These are phyloP conservation scores for Talaromyces borbonicus DNA, from an alignment of 495 filamentous ascomycete species.

Conservation along the genomic window DNA sequence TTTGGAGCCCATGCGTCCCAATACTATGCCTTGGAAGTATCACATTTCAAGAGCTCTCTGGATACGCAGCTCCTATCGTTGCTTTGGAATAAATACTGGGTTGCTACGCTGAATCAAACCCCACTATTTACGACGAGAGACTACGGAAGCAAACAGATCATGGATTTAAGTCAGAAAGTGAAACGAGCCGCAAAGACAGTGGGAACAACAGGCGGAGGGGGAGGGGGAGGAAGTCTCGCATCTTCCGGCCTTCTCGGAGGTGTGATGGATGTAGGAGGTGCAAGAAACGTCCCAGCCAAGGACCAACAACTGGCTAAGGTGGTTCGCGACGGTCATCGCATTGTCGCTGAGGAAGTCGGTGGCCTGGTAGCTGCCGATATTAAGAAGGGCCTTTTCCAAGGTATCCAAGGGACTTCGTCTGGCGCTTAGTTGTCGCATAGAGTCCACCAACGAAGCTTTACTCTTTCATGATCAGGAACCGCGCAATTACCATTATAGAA, in stretches of 20 bases:
- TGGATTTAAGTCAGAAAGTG: constrained; percentile 76
- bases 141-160: constrained; percentile 85
- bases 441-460: no score
- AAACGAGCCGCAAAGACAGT: constrained; percentile 46
- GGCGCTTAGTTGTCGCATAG: constrained; percentile 1
- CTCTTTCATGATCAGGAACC: no score
- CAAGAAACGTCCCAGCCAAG: constrained; percentile 24
- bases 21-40: constrained; percentile 87
- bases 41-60: constrained; percentile 85
- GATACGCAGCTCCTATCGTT: constrained; percentile 76
- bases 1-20: constrained; percentile 85
- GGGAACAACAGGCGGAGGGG: constrained; percentile 10
- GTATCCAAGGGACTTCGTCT: constrained; percentile 33
- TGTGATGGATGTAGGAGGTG: not conserved
- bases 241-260: not conserved
- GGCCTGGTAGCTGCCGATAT: constrained; percentile 74
- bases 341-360: constrained; percentile 76
- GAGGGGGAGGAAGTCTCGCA: not conserved
- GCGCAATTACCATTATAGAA: no score
- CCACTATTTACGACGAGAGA: constrained; percentile 90
- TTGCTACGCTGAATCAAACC: constrained; percentile 90
- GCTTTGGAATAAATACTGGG: constrained; percentile 99
- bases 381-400: constrained; percentile 78
- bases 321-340: constrained; percentile 66
- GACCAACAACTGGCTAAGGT: constrained; percentile 71